phyloP scores from a whole-genome alignment of 2,329 filamentous ascomycete species.

The Curvularia spicifera region DNA sequence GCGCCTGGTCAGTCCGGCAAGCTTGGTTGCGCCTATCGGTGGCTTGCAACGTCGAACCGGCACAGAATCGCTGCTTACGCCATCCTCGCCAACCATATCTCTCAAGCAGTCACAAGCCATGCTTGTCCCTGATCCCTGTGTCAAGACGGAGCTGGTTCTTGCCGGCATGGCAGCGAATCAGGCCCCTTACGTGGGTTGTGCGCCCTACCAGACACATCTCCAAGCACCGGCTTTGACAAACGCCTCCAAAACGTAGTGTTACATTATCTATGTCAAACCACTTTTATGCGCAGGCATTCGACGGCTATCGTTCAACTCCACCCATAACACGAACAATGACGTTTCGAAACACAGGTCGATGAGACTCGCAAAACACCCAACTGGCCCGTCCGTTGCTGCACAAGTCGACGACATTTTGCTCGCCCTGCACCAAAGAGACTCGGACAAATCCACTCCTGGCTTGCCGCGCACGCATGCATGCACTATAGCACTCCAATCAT shows the following conservation, averaged over 20 bases:
- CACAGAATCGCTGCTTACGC: slow-evolving; percentile 21
- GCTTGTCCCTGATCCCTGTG: slow-evolving; percentile 4
- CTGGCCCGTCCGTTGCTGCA: not conserved
- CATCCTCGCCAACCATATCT: slow-evolving; percentile 6
- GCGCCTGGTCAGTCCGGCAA: slow-evolving; percentile 11
- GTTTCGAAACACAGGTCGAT: slow-evolving; percentile 17
- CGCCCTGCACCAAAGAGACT: not conserved
- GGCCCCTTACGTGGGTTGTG: too few species aligned
- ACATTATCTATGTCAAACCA: slow-evolving; percentile 8
- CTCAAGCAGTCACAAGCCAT: slow-evolving; percentile 1
- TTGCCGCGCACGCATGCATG: not conserved
- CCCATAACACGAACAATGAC: not conserved
- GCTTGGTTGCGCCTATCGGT: slow-evolving; percentile 23
- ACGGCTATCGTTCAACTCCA: slow-evolving; percentile 2
- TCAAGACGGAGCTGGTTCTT: slow-evolving; percentile 8
- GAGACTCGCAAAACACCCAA: slow-evolving; percentile 2
- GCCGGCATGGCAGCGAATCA: slow-evolving; percentile 7
- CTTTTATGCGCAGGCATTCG: slow-evolving; percentile 3
- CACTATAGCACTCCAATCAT: not conserved
- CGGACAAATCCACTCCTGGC: not conserved
- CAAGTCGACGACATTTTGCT: slow-evolving; percentile 1
- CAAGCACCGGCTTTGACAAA: slow-evolving; percentile 7
- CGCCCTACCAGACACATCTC: not conserved
- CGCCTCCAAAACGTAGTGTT: slow-evolving; percentile 10
- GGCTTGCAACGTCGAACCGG: slow-evolving; percentile 42